These are phyloP conservation scores for Knoxdaviesia capensis DNA, from an alignment of 2,329 filamentous ascomycete genomes.

Conservation along the genomic window DNA sequence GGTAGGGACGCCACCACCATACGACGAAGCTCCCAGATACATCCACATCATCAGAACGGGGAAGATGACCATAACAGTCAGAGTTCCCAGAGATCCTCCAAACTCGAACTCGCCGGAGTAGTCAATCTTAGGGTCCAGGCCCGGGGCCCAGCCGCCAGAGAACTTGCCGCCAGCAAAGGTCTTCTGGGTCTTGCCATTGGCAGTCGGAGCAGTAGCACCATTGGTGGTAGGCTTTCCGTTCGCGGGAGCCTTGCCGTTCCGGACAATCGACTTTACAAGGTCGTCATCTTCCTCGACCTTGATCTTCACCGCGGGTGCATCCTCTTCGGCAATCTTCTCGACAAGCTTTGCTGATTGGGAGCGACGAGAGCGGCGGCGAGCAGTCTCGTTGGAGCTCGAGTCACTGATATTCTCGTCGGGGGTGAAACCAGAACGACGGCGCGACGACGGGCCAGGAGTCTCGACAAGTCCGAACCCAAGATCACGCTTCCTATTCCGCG, in stretches of 20 bases:
- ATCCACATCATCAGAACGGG: slow-evolving; percentile 98
- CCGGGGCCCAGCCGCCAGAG: slow-evolving; percentile 37
- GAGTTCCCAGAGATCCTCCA: slow-evolving; percentile 64
- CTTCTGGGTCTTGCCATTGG: not conserved
- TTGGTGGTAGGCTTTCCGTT: slow-evolving; percentile 9
- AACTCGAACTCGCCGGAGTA: slow-evolving; percentile 57
- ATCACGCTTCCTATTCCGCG: slow-evolving; percentile 31
- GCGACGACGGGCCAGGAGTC: slow-evolving; percentile 27
- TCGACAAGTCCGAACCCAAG: slow-evolving; percentile 41
- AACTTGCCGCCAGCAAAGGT: slow-evolving; percentile 6
- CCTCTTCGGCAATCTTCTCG: slow-evolving; percentile 24
- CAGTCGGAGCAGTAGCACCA: slow-evolving; percentile 4
- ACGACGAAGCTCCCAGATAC: slow-evolving; percentile 93
- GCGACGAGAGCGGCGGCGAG: slow-evolving; percentile 13
- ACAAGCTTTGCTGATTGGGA: slow-evolving; percentile 27
- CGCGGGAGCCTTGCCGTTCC: slow-evolving; percentile 12
- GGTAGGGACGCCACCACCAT: slow-evolving; percentile 61
- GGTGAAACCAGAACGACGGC: slow-evolving; percentile 28
- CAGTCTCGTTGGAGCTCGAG: slow-evolving; percentile 23
- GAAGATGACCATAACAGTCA: slow-evolving; percentile 77
- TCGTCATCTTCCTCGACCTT: too few relatives aligned
- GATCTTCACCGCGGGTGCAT: not conserved
- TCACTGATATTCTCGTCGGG: slow-evolving; percentile 23
- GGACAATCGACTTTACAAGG: too few relatives aligned
- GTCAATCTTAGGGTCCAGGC: slow-evolving; percentile 41